Percentiles rank a stretch among this genome's conserved stretches.
phyloP scores from a whole-genome alignment of 805 yeast species.

The Starmerella floricola region DNA sequence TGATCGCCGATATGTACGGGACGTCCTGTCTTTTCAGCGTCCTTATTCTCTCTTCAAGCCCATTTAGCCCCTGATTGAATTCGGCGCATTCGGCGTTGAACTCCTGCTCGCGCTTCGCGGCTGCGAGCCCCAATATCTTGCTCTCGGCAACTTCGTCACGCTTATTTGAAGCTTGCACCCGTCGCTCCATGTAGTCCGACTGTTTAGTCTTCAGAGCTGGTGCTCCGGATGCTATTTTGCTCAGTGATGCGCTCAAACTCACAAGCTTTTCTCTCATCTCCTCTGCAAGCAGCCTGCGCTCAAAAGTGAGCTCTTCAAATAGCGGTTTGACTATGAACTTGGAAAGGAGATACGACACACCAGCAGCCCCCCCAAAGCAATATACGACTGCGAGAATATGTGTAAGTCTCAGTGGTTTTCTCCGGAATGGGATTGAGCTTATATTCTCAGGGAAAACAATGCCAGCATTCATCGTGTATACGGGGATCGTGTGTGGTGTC shows the following conservation, averaged over 20 bases:
- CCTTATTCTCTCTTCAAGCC: constrained; percentile 1
- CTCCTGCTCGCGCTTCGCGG: too few relatives aligned
- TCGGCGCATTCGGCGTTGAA: too few relatives aligned
- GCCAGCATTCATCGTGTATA: constrained; percentile 6
- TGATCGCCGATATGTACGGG: constrained; percentile 4
- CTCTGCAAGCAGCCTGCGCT: constrained; percentile 26
- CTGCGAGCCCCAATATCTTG: neutral
- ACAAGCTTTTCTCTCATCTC: constrained; percentile 23
- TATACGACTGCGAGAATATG: constrained; percentile 26
- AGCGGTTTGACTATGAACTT: constrained; percentile 28
- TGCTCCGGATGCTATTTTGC: constrained; percentile 15
- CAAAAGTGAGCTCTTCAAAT: constrained; percentile 26
- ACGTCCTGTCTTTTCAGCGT: too few relatives aligned
- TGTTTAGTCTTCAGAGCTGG: constrained; percentile 18
- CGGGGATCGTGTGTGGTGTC: too few relatives aligned
- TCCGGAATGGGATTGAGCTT: constrained; percentile 12
- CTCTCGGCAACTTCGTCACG: too few relatives aligned
- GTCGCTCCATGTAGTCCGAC: constrained; percentile 21
- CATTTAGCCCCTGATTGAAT: too few relatives aligned
- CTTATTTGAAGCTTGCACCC: constrained; percentile 2
- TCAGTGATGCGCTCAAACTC: constrained; percentile 21
- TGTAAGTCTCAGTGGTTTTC: constrained; percentile 18
- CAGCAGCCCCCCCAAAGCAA: constrained; percentile 27
- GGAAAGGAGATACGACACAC: constrained; percentile 24
- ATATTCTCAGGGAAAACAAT: constrained; percentile 26